phyloP scores from a whole-genome alignment of 345 rosid genomes.

The Hirschfeldia incana region DNA sequence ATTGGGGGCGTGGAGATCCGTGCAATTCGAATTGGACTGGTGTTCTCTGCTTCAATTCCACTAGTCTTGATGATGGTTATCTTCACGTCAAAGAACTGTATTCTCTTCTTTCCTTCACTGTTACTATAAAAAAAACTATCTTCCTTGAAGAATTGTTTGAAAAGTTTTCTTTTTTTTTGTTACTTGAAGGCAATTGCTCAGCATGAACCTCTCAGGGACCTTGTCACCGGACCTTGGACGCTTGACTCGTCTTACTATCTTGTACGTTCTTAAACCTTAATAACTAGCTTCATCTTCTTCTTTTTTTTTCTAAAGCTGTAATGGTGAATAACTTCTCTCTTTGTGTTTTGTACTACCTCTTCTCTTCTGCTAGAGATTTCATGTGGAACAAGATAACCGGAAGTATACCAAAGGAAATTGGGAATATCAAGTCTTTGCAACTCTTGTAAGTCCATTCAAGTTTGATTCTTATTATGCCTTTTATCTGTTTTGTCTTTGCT shows the following conservation, averaged over 20 bases:
- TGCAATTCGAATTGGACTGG: constrained; percentile 93
- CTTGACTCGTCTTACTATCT: constrained; percentile 58
- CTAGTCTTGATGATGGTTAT: constrained; percentile 61
- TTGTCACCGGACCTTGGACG: constrained; percentile 81
- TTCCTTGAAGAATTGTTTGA: neutral
- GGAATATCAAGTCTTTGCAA: constrained; percentile 63
- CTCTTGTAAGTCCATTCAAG: constrained; percentile 70
- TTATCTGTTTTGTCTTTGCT: neutral
- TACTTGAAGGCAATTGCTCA: constrained; percentile 68
- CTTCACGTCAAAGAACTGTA: constrained; percentile 80
- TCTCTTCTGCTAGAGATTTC: constrained; percentile 63
- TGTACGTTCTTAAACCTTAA: constrained; percentile 46
- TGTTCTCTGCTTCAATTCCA: constrained; percentile 60
- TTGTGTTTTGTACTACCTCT: constrained; percentile 14
- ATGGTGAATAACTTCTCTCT: neutral
- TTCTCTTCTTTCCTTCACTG: constrained; percentile 36
- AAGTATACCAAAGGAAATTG: constrained; percentile 87
- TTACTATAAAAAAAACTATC: too few relatives aligned
- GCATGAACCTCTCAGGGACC: constrained; percentile 74
- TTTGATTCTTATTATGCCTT: constrained; percentile 4
- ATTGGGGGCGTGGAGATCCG: constrained; percentile 84
- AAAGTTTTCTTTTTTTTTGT: neutral
- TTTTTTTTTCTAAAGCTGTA: neutral
- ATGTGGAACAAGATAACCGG: constrained; percentile 94
- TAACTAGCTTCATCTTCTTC: neutral